Base-by-base conservation (phyloP, 179 eudicot species). In the Actinidia polygama region DNA sequence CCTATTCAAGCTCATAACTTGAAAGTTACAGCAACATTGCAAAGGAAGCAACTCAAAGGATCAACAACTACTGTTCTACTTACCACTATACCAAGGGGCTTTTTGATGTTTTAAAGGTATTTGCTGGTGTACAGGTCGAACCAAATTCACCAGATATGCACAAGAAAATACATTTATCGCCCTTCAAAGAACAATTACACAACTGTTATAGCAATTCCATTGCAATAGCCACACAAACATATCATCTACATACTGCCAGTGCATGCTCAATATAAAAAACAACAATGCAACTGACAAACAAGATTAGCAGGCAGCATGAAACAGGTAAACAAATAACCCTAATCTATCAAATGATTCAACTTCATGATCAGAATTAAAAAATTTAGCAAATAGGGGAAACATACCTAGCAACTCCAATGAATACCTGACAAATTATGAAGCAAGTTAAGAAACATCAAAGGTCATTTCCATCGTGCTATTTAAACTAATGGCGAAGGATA, bases 11-110 rank as follows among this genome's bases (percentile, higher is more conserved):
- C 47, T 85, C 80, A 66, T 64, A 67, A 64, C 51, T 77, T 16
- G 49, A 49, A 7, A 55, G 46, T 61, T 55, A 49, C 50, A 49
- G 61, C 14, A 75, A 79, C 64, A 79, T 23, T 72, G 23, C 66
- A 24, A 59, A 79, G 16, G 36, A 59, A 70, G 10, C 10, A 75
- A 77, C 30, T 75, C 10, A 79, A 78, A 69, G 30, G 59, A 66
- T 78, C n/a, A 64, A 81, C 24, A 16, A 68, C 40, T 46, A 11
- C 75, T 80, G 73, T 73, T 73, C 80, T 72, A 68, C 98, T 80
- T 87, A 97, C 99, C 99, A 83, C 94, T 97, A 85, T 91, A 97
- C 95, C 98, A 97, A 86, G 95, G 98, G 80, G 99, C 99, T 91
- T 97, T 95, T 89, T 95, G 99, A 90, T 97, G 98, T 21, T 88